Base-by-base conservation (phyloP, 495 filamentous ascomycete genomes). In the Penicillium pulvis region DNA sequence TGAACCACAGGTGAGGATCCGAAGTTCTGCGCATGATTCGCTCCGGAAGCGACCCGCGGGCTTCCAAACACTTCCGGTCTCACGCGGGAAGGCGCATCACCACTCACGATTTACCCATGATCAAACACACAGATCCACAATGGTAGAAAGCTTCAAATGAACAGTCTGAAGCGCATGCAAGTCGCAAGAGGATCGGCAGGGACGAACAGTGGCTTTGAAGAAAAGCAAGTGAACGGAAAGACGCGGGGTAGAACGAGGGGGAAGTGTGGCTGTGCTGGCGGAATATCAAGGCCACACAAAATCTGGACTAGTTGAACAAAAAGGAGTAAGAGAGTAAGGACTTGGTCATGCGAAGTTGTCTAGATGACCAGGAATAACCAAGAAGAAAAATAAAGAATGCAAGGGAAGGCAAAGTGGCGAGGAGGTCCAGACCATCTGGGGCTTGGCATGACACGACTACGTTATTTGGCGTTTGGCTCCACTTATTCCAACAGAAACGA, bases 91-190 rank as follows among this genome's bases (percentile, higher is more conserved):
- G 30, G 31, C 23, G 30, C 4, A 19, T 35, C 41, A 47, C 54
- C 9, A 75, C 75, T 75, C 72, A 78, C 75, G 75, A 78, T 62
- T 78, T 78, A 45, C 75, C 75, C 75, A 78, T 78, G 39, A 54
- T 75, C 55, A 66, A 67, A 59, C 36, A 58, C 44, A 53, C 43
- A 41, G 20, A 41, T 58, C 28, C 47, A 19, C 30, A 24, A 61
- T 10, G 28, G 50, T 26, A n/a, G n/a, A 31, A 43, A 41, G 42
- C 51, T 6, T 30, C 11, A 46, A 49, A 30, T 42, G 20, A 14
- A 39, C 48, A 41, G 42, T 53, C 9, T 30, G 11, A 46, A 42
- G 43, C 47, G 26, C 46, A 60, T 66, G 35, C 20, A 64, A 45
- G 19, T 58, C 33, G 42, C 28, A 50, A 7, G 26, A 33, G 16